A percentile compares a stretch with the other conserved stretches of the same genome.
These are phyloP conservation scores for Vishniacozyma victoriae DNA, from an alignment of 768 basidiomycete species.

Conservation along the genomic window DNA sequence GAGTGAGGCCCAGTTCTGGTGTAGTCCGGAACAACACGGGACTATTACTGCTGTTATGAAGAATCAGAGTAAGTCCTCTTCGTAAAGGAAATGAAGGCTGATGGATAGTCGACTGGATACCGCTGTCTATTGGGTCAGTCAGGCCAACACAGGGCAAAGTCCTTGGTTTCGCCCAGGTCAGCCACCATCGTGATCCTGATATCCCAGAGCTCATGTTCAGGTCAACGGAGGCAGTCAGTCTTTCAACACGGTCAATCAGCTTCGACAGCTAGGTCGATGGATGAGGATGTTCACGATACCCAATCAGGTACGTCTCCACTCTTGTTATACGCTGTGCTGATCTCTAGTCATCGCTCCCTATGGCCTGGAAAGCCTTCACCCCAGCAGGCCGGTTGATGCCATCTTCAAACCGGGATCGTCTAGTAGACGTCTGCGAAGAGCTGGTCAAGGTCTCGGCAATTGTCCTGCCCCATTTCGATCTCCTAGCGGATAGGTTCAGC, in stretches of 20 bases:
- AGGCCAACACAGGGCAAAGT: slow-evolving; percentile 46
- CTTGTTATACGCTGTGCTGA: background rate
- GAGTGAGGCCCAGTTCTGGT: slow-evolving; percentile 35
- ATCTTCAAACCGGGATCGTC: slow-evolving; percentile 44
- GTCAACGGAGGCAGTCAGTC: slow-evolving; percentile 38
- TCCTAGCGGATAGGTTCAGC: slow-evolving; percentile 40
- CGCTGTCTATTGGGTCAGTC: slow-evolving; percentile 41
- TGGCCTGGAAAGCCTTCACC: slow-evolving; percentile 44
- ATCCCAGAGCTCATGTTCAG: background rate
- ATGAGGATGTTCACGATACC: slow-evolving; percentile 45
- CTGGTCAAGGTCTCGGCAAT: slow-evolving; percentile 42
- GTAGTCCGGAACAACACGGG: slow-evolving; percentile 44
- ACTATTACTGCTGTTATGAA: slow-evolving; percentile 47
- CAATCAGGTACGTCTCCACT: slow-evolving; percentile 17
- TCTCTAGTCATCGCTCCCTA: slow-evolving; percentile 41
- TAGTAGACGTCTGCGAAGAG: slow-evolving; percentile 48
- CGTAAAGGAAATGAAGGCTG: background rate
- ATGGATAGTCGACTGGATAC: slow-evolving; percentile 47
- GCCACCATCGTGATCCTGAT: slow-evolving; percentile 9
- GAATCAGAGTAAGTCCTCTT: slow-evolving; percentile 39
- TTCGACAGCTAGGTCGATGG: slow-evolving; percentile 46
- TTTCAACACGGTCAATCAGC: slow-evolving; percentile 46
- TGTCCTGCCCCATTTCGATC: slow-evolving; percentile 28
- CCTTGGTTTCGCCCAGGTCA: slow-evolving; percentile 44
- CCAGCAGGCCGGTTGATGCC: slow-evolving; percentile 38